phyloP scores from a whole-genome alignment of 2,329 filamentous ascomycete species.

The Simplicillium sp. region DNA sequence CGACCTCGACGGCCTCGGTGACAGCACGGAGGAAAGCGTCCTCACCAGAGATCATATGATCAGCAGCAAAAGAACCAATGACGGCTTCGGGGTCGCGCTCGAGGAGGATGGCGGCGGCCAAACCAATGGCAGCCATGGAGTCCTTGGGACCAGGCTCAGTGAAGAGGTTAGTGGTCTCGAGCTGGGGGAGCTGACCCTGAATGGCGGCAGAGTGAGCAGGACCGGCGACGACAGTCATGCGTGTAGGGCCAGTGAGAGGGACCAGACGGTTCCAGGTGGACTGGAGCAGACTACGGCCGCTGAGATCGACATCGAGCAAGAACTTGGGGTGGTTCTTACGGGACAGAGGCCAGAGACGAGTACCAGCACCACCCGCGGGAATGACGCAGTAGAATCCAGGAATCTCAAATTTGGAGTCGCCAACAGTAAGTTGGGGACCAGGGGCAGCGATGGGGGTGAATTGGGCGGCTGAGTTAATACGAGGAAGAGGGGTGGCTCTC shows the following conservation, averaged over 20 bases:
- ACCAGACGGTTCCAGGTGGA: conserved; percentile 15
- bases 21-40: conserved; percentile 16
- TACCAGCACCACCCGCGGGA: conserved; percentile 16
- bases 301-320: conserved; percentile 15
- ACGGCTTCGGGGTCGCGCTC: conserved; percentile 14
- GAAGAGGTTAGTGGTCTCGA: conserved; percentile 13
- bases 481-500: conserved; percentile 6
- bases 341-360: conserved; percentile 16
- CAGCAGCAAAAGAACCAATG: conserved; percentile 16
- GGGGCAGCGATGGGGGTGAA: conserved; percentile 3
- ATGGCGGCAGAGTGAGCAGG: conserved; percentile 15
- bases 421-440: conserved; percentile 6
- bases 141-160: conserved; percentile 17
- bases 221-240: conserved; percentile 16
- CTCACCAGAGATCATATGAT: conserved; percentile 17
- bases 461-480: conserved; percentile 6
- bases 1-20: conserved; percentile 15
- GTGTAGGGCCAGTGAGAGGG: conserved; percentile 13
- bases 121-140: conserved; percentile 16
- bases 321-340: conserved; percentile 18
- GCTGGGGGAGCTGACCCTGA: conserved; percentile 13
- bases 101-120: conserved; percentile 15
- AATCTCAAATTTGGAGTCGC: conserved; percentile 12
- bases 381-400: conserved; percentile 17
- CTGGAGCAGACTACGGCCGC: conserved; percentile 15